Evolutionary conservation across 768 basidiomycete genomes (phyloP).

Genomic region (Tricholoma matsutake): DNA sequence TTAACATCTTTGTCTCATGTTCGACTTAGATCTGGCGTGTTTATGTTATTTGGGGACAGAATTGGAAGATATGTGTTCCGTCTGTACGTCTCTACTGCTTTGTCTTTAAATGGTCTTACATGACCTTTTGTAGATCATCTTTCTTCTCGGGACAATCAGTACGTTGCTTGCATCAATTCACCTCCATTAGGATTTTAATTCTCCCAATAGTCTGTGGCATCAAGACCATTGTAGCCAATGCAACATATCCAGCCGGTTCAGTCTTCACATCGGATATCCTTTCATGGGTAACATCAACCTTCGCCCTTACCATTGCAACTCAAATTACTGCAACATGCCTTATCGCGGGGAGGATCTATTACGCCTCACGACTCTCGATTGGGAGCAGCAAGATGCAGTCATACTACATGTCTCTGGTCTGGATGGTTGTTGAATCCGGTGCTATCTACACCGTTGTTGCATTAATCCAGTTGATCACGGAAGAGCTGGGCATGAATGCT

Average conservation of each 20-base stretch:
- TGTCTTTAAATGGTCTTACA: not conserved
- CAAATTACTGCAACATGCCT: conserved; percentile 23
- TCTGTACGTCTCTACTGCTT: conserved; percentile 14
- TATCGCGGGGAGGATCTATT: conserved; percentile 22
- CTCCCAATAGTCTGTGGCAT: conserved; percentile 20
- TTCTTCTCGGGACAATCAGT: conserved; percentile 23
- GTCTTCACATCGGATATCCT: conserved; percentile 25
- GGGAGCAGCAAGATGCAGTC: conserved; percentile 9
- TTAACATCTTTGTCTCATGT: not conserved
- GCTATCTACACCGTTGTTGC: conserved; percentile 25
- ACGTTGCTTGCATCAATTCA: not conserved
- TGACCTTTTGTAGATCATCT: conserved; percentile 11
- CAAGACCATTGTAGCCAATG: conserved; percentile 23
- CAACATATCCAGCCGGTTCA: conserved; percentile 18
- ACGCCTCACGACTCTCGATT: conserved; percentile 12
- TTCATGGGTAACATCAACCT: conserved; percentile 25
- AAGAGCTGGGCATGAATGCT: conserved; percentile 26
- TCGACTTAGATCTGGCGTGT: conserved; percentile 24
- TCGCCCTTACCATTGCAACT: conserved; percentile 25
- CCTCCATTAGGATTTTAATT: not conserved
- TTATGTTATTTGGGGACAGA: conserved; percentile 24
- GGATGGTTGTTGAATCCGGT: conserved; percentile 24
- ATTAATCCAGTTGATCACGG: conserved; percentile 23
- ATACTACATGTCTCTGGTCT: conserved; percentile 20
- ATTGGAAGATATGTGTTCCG: conserved; percentile 18